These are phyloP conservation scores for Alectoria sarmentosa DNA, from an alignment of 495 filamentous ascomycete genomes.

Conservation along the genomic window DNA sequence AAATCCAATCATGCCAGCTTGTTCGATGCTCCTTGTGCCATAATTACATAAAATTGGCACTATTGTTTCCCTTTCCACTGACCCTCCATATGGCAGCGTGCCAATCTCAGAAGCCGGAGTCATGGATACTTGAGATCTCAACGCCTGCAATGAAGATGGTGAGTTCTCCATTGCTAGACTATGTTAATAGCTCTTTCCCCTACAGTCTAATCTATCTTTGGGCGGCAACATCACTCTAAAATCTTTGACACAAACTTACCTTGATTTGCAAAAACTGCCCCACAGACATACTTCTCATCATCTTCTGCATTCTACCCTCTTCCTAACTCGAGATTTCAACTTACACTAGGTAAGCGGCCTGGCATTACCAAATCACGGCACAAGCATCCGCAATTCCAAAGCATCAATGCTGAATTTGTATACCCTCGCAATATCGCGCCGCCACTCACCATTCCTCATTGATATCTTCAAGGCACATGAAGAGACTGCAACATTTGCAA, in stretches of 20 bases:
- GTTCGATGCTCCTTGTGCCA: neutral
- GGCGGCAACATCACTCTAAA: neutral
- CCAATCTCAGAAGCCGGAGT: neutral
- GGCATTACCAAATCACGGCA: no score
- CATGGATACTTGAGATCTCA: neutral
- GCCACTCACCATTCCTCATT: neutral
- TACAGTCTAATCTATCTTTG: neutral
- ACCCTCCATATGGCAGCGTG: neutral
- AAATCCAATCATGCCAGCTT: conserved; percentile 1
- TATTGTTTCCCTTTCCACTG: neutral
- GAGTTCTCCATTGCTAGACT: neutral
- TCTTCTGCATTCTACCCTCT: neutral
- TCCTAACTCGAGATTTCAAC: neutral
- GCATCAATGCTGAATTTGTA: conserved; percentile 5
- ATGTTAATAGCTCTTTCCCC: neutral
- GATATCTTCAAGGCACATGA: neutral
- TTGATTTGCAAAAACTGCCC: neutral
- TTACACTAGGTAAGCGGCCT: neutral
- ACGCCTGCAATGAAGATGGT: neutral
- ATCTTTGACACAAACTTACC: neutral
- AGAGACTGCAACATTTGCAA: neutral
- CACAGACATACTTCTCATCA: neutral
- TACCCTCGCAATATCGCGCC: neutral
- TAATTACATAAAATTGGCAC: neutral
- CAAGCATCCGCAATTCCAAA: neutral